A percentile compares a stretch with the other conserved stretches of the same genome.
These are phyloP conservation scores for Agrocybe praecox DNA, from an alignment of 768 basidiomycete genomes.

Conservation along the genomic window DNA sequence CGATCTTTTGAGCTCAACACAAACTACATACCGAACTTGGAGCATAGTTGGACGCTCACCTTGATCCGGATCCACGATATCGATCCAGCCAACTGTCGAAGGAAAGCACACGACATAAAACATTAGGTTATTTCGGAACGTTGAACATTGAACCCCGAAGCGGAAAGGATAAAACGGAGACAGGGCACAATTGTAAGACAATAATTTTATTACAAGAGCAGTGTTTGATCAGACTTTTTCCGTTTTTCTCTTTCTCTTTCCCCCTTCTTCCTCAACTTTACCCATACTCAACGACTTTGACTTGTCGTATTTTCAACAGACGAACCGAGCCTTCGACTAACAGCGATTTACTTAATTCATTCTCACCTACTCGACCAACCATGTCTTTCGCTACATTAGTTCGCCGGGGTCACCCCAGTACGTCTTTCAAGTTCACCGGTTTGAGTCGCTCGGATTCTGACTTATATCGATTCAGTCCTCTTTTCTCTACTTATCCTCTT, in stretches of 20 bases:
- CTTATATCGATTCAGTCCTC: slow-evolving; percentile 41
- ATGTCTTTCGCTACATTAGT: slow-evolving; percentile 34
- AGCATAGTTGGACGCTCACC: too few species aligned
- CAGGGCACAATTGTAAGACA: neutral
- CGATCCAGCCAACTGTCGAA: too few species aligned
- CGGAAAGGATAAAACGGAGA: neutral
- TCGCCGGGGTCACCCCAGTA: slow-evolving; percentile 59
- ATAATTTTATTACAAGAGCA: neutral
- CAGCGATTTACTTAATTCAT: too few species aligned
- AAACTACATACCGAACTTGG: too few species aligned
- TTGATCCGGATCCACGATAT: too few species aligned
- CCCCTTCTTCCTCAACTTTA: neutral
- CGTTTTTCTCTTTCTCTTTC: neutral
- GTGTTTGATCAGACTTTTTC: neutral
- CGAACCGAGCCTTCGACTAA: too few species aligned
- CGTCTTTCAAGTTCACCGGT: slow-evolving; percentile 17
- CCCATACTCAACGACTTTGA: neutral
- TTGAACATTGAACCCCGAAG: too few species aligned
- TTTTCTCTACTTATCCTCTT: slow-evolving; percentile 61
- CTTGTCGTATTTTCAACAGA: too few species aligned
- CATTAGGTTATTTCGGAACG: neutral
- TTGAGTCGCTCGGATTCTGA: neutral
- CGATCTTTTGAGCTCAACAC: neutral
- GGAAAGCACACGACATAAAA: neutral
- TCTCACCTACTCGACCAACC: too few species aligned